Percentiles rank a stretch among this genome's conserved stretches.
Evolutionary conservation across 2,329 filamentous ascomycete genomes (phyloP).

Genomic region (Endocalyx cinctus): DNA sequence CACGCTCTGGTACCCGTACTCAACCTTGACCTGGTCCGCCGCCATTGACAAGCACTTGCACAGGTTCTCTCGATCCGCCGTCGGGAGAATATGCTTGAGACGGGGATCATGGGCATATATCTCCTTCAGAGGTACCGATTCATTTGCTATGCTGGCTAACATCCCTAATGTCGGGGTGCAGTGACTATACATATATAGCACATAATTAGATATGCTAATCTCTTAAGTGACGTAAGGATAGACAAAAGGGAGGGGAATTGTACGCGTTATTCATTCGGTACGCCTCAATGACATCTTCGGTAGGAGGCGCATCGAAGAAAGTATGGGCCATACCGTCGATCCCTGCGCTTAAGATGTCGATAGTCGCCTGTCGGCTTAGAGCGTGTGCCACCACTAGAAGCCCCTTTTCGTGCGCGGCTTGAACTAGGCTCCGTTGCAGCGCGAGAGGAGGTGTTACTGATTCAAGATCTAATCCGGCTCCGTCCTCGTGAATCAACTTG

Average conservation of each 20-base stretch:
- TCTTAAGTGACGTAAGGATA: neutral
- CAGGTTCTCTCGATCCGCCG: neutral
- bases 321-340: slow-evolving; percentile 27
- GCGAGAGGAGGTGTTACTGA: slow-evolving; percentile 35
- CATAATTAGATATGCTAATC: no score
- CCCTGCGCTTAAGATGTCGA: slow-evolving; percentile 22
- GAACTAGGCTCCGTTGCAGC: slow-evolving; percentile 40
- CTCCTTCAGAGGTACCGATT: neutral
- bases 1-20: neutral
- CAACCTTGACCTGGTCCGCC: neutral
- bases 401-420: slow-evolving; percentile 26
- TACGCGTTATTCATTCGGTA: no score
- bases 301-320: slow-evolving; percentile 24
- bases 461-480: slow-evolving; percentile 31
- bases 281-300: slow-evolving; percentile 15
- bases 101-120: neutral
- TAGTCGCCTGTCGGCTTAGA: slow-evolving; percentile 18
- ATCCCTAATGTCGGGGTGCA: neutral
- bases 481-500: slow-evolving; percentile 48
- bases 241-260: no score
- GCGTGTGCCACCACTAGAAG: slow-evolving; percentile 23
- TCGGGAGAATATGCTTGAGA: neutral
- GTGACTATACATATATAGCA: no score
- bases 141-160: neutral
- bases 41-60: neutral